phyloP scores from a whole-genome alignment of 331 rosid genomes.

The Pyracantha coccinea region DNA sequence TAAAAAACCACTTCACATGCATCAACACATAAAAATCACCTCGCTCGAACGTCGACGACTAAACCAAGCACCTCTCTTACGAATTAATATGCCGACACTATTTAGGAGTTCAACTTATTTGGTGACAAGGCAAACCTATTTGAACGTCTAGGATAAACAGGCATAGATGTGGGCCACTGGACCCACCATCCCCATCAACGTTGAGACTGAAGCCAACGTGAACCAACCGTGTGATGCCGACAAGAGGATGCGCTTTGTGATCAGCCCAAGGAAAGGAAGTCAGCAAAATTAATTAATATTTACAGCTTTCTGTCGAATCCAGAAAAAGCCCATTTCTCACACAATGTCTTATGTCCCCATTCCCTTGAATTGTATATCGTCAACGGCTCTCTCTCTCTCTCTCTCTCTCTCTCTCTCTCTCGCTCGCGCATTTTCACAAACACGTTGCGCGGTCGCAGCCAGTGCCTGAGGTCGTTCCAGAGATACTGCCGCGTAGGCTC shows the following conservation, averaged over 20 bases:
- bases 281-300: background rate
- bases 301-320: background rate
- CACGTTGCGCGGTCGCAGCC: background rate
- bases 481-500: background rate
- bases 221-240: background rate
- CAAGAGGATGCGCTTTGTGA: background rate
- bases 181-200: background rate
- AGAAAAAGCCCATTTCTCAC: background rate
- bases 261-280: background rate
- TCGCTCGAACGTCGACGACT: no score
- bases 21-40: no score
- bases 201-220: background rate
- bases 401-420: background rate
- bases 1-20: no score
- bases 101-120: background rate
- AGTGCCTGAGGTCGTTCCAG: background rate
- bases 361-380: background rate
- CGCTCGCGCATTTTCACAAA: background rate
- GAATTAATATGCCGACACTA: background rate
- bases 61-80: no score
- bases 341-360: background rate
- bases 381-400: background rate
- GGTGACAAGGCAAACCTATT: background rate
- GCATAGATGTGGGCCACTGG: background rate
- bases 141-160: background rate